Base-by-base conservation (phyloP, 371 early-diverging fungal species). In the Lichtheimia corymbifera region DNA sequence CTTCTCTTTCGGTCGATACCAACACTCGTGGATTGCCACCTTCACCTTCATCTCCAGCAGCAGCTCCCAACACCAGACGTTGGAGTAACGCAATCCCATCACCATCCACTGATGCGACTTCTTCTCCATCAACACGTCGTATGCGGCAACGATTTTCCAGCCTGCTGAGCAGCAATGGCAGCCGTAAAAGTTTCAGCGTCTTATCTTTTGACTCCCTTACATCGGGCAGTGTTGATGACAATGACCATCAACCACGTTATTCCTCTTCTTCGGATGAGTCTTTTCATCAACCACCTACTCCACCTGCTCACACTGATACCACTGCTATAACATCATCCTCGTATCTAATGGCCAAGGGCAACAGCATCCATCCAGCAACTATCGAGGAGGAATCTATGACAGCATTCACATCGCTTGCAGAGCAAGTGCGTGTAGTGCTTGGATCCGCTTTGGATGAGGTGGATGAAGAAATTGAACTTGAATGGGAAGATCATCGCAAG, bases 401-500 rank as follows among this genome's bases (percentile, higher is more conserved):
- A 35, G 6, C n/a, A 17, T 22, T 9, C 11, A 47, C 11, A 11
- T 47, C 47, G 2, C 47, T 47, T 22, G 61, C 61, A 43, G 41
- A 20, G 11, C 61, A 68, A 24, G 68, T 68, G 35, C 57, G 62
- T 30, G 5, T 28, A 18, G 59, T 68, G 12, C 58, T 68, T 13
- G 68, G 68, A 3, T 57, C 64, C 3, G 40, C 64, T 18, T 20
- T 68, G 58, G 61, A 59, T 6, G 64, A 68, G 30, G 64, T 61
- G 17, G 68, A 68, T 41, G 54, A 57, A 45, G 68, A 68, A 52
- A 68, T 68, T 25, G 68, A 68, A 41, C 25, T 55, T 22, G 68
- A 68, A 50, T 68, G 68, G 68, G 68, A 68, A 41, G 58, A 4
- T 5, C 64, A 68, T 61, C 68, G 64, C 4, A 47, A 58, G 40